Evolutionary conservation across 2,329 filamentous ascomycete species (phyloP), one percentile per base, ranked within the genome.

Genomic region (Westerdykella sp.): DNA sequence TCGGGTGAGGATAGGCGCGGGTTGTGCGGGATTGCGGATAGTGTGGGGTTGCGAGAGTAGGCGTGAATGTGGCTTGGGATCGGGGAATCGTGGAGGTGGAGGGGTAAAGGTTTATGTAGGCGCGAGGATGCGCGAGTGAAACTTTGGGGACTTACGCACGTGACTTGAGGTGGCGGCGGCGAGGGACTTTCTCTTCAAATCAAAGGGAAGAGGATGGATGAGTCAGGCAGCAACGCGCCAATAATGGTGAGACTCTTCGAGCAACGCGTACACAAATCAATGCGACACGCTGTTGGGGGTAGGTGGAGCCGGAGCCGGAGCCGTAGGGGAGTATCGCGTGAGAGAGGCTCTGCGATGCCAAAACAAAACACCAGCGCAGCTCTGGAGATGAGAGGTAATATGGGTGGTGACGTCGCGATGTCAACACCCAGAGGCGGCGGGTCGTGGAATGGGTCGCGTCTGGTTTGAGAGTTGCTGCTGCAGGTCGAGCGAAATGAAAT

Each of bases 211-310:
- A 25, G 51, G 45, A 48, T 43, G 30, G 53, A 54, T 63, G 60
- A 63, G 54, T 62, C 59, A 60, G 52, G 49, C 41, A 16, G 22
- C 12, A 42, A 21, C 45, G 40, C 25, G 18, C 37, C 41, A 43
- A 45, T 48, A 50, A 48, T 54, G 54, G 48, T 47, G 49, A 48
- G 45, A 43, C 39, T 50, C 43, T 42, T 46, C 47, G 46, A 47
- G 40, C 50, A 41, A 50, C 45, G 50, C 47, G 41, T 42, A 49
- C 40, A 49, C 42, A 42, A 43, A 37, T 41, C 40, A 32, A 37
- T 32, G 34, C 34, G 32, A 37, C 13, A 15, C 30, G 40, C 34
- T 12, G 25, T 28, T 28, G 9, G 11, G 4, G 25, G 4, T 5
- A 12, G 25, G 25, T 9, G 4, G 25, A 12, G 25, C 9, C 25